Base-by-base conservation (phyloP, 805 yeast genomes). In the Myxozyma lipomycoides region DNA sequence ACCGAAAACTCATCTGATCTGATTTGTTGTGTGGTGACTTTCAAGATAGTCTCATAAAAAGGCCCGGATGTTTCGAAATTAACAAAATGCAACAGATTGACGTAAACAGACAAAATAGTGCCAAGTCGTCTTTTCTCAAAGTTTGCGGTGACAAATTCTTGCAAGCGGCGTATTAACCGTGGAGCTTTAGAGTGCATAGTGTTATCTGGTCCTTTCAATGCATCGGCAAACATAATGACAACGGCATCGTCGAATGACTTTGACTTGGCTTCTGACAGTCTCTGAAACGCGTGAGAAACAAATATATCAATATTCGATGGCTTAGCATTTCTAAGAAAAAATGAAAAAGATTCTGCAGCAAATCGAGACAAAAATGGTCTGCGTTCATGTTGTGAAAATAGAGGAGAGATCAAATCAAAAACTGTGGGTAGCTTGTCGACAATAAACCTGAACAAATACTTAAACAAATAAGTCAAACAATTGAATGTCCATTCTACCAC, bases 291-390 rank as follows among this genome's bases (percentile, higher is more conserved):
- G 46, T 64, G 68, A 1, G 69, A 61, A 6, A 85, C 70, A 40
- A 86, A 76, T 0, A 58, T 49, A 0, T 64, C 61, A 43, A 89
- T 68, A 4, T 76, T 69, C 0, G 73, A 73, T 0, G 72, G 64
- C 22, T 74, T 73, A 55, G 86, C 74, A 65, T 86, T 86, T 63
- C 93, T 79, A 7, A 91, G 71, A 49, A 91, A 71, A 61, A 85
- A 93, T 0, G 97, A 86, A 41, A 91, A 67, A 0, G 96, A 93
- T 67, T 91, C 97, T 0, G 96, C 89, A 19, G 95, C 82, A 62
- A 91, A 93, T 55, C 95, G 75, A 0, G 86, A 75, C 32, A 90
- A 75, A 56, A 84, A 81, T 24, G 79, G 79, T 59, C 82, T 84
- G 18, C 70, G 67, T 49, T 74, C 74, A 3, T 67, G 67, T 45